These are phyloP conservation scores for Blastobotrys terrestris DNA, from an alignment of 805 yeast species.

Conservation along the genomic window DNA sequence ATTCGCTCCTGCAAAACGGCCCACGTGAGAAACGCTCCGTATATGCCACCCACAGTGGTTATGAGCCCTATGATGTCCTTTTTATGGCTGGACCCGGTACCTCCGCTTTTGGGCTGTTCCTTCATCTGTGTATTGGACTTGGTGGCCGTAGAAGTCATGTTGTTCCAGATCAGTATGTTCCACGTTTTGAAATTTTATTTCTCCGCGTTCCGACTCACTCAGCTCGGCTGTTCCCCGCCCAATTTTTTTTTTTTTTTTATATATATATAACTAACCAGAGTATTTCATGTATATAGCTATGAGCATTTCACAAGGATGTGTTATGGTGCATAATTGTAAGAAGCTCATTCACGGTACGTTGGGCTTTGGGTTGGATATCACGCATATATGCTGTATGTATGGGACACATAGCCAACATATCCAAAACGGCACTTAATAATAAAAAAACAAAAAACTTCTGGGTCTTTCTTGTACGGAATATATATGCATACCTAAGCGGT, in stretches of 20 bases:
- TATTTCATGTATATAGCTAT: no score
- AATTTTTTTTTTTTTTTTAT: neutral
- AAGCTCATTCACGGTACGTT: no score
- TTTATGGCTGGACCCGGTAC: neutral
- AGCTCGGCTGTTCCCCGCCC: neutral
- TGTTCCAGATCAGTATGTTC: neutral
- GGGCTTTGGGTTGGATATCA: no score
- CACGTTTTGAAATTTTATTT: neutral
- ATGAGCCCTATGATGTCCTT: slow-evolving; percentile 1
- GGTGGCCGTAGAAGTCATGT: neutral
- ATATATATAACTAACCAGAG: no score
- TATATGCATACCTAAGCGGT: no score
- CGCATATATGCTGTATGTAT: no score
- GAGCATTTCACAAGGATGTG: no score
- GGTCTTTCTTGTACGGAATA: no score
- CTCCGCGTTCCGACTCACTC: neutral
- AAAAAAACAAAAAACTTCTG: no score
- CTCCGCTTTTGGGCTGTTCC: neutral
- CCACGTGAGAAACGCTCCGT: slow-evolving; percentile 85
- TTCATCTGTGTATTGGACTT: neutral
- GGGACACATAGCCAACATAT: no score
- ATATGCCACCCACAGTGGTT: slow-evolving; percentile 57
- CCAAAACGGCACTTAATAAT: no score
- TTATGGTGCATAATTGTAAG: no score
- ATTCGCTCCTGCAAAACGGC: slow-evolving; percentile 87